Conservation (phyloP, 2,329 filamentous ascomycete species). For the Aspergillus floridensis region DNA sequence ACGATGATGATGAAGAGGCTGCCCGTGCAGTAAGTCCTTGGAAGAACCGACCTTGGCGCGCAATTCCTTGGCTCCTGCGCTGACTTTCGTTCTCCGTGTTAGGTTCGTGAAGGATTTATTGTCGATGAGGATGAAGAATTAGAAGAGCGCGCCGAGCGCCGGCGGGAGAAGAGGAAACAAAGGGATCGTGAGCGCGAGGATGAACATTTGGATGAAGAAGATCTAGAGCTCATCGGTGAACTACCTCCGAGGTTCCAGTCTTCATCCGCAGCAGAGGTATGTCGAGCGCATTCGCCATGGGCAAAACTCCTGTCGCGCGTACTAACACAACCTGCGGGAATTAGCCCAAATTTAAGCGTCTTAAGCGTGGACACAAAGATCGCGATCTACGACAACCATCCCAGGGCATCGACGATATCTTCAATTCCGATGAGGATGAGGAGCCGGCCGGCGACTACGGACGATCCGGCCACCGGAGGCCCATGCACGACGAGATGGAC, state of each 20-base stretch:
- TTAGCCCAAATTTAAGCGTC: constrained; percentile 88
- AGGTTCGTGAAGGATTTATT: constrained; percentile 95
- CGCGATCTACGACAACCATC: constrained; percentile 56
- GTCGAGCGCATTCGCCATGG: constrained; percentile 20
- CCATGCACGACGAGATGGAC: constrained; percentile 75
- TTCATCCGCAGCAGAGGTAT: constrained; percentile 67
- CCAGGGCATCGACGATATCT: constrained; percentile 84
- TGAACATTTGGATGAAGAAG: constrained; percentile 84
- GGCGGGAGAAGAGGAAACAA: constrained; percentile 71
- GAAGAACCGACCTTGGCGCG: not conserved
- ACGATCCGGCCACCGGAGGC: constrained; percentile 51
- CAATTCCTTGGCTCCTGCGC: constrained; percentile 6
- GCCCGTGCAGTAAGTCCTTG: constrained; percentile 62
- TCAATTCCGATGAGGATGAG: constrained; percentile 89
- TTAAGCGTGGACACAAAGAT: constrained; percentile 85
- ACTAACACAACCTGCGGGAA: constrained; percentile 10
- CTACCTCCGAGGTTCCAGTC: constrained; percentile 68
- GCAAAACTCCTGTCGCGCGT: not conserved
- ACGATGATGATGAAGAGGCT: constrained; percentile 87
- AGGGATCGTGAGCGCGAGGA: constrained; percentile 82
- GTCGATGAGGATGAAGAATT: constrained; percentile 87
- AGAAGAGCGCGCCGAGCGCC: constrained; percentile 60
- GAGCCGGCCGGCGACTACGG: constrained; percentile 52
- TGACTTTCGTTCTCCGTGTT: constrained; percentile 15
- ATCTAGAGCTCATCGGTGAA: constrained; percentile 90